These are phyloP conservation scores for Rugosomyces carneus DNA, from an alignment of 1,284 basidiomycete species.

Conservation along the genomic window DNA sequence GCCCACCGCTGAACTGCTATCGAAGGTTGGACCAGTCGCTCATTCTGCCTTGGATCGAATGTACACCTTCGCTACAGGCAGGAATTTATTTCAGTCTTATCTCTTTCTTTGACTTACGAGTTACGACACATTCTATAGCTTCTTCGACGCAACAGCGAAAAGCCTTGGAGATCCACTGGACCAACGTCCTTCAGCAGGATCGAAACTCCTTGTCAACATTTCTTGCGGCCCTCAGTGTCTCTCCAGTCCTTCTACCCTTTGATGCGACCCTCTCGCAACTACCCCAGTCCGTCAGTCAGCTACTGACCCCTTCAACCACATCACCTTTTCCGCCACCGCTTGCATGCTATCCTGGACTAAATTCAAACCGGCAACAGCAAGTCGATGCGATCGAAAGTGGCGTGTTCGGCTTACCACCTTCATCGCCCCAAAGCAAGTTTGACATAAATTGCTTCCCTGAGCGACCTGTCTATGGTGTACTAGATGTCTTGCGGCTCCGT, in stretches of 20 bases:
- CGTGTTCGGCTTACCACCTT: constrained; percentile 42
- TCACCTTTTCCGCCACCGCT: constrained; percentile 51
- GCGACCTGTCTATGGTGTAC: constrained; percentile 56
- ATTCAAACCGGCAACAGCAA: constrained; percentile 29
- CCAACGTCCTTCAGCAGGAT: constrained; percentile 42
- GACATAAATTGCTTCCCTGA: constrained; percentile 45
- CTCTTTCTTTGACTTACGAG: constrained; percentile 3
- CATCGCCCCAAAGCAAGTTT: constrained; percentile 30
- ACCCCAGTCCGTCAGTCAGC: constrained; percentile 24
- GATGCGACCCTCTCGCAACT: constrained; percentile 39
- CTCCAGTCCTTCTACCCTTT: constrained; percentile 55
- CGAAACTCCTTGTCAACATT: constrained; percentile 38
- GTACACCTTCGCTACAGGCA: constrained; percentile 54
- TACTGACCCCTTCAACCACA: constrained; percentile 37
- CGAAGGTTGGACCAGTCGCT: constrained; percentile 34
- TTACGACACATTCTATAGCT: constrained; percentile 39
- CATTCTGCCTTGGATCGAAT: constrained; percentile 44
- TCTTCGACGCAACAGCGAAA: constrained; percentile 46
- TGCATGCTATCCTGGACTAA: constrained; percentile 51
- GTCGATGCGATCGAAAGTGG: constrained; percentile 42
- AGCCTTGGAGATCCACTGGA: constrained; percentile 51
- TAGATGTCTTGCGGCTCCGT: constrained; percentile 49
- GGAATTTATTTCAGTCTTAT: constrained; percentile 7
- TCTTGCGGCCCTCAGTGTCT: constrained; percentile 37
- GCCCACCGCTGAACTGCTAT: constrained; percentile 40